Evolutionary conservation across 148 eudicot species (phyloP), one percentile per base, ranked within the genome.

Genomic region (Rhododendron simsii): DNA sequence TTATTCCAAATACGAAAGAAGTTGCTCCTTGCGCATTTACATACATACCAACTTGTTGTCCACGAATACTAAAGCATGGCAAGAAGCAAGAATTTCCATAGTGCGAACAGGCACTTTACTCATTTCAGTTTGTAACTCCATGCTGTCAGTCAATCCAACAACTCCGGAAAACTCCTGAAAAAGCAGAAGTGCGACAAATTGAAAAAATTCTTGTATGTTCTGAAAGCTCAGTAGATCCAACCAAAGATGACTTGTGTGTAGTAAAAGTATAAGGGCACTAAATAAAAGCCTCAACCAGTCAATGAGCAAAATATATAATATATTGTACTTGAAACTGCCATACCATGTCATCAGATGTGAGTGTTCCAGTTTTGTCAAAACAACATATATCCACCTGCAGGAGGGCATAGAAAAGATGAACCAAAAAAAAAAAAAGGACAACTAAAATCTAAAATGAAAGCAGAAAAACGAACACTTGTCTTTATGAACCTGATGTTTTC

Each of bases 301-400:
- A 86, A 73, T 47, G 28, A 82, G 71, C 76, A 16, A 35, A 83
- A 41, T n/a, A 63, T 63, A 63, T 63, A 71, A 69, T 26, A 86
- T 26, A 75, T 45, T 74, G 53, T 30, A 28, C 57, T 39, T 86
- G n/a, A 65, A 90, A 80, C 76, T 30, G 67, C 53, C 93, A 77
- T 88, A 97, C 99, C 99, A 97, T 97, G 94, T 95, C 99, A 95
- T 97, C 99, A 82, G 98, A 97, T 28, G 99, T 95, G 26, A 97
- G 92, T 85, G 99, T 97, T 85, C 99, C 98, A 8, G 99, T 97
- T 90, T 97, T 97, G 90, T 97, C 99, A 90, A 97, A 97, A 89
- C 99, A 97, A 74, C 99, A 97, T 51, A 97, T 93, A 92, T 97
- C 99, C 88, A 97, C 99, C 99, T 97, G 93, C 86, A 88, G 83